phyloP scores from a whole-genome alignment of 371 early-diverging fungal genomes.

The Blakeslea trispora region DNA sequence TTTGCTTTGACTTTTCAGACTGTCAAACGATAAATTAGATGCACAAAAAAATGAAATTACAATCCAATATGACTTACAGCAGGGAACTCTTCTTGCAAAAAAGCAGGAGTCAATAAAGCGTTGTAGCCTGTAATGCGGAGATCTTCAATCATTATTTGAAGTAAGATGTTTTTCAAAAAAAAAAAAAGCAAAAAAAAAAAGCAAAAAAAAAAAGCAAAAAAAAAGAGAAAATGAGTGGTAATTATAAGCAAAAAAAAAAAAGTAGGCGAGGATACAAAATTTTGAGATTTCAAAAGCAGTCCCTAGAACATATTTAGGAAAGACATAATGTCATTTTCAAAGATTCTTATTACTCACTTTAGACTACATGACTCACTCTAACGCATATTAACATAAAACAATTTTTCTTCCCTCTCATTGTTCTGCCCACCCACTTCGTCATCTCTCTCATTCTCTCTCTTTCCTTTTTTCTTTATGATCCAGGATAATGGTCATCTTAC shows the following conservation, averaged over 20 bases:
- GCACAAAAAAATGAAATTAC: neutral
- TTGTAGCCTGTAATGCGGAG: constrained; percentile 65
- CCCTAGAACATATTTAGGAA: too few species aligned
- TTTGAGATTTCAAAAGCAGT: too few species aligned
- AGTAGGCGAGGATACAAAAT: too few species aligned
- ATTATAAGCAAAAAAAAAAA: neutral
- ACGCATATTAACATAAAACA: too few species aligned
- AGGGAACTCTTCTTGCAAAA: constrained; percentile 63
- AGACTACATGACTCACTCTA: too few species aligned
- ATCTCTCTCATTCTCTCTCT: too few species aligned
- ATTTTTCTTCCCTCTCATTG: too few species aligned
- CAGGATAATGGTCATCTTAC: too few species aligned
- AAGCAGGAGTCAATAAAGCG: constrained; percentile 60
- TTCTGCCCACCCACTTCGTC: too few species aligned
- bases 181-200: neutral
- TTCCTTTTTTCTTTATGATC: too few species aligned
- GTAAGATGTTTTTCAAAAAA: neutral
- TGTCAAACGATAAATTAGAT: constrained; percentile 7
- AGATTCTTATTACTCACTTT: too few species aligned
- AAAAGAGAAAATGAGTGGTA: constrained; percentile 1
- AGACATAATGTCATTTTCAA: too few species aligned
- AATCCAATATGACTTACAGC: constrained; percentile 40
- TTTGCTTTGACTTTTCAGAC: constrained; percentile 40
- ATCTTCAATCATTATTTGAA: constrained; percentile 53
- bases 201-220: constrained; percentile 7